Evolutionary conservation across 2,329 filamentous ascomycete species (phyloP), one percentile per base, ranked within the genome.

Genomic region (Phyllachora maydis): DNA sequence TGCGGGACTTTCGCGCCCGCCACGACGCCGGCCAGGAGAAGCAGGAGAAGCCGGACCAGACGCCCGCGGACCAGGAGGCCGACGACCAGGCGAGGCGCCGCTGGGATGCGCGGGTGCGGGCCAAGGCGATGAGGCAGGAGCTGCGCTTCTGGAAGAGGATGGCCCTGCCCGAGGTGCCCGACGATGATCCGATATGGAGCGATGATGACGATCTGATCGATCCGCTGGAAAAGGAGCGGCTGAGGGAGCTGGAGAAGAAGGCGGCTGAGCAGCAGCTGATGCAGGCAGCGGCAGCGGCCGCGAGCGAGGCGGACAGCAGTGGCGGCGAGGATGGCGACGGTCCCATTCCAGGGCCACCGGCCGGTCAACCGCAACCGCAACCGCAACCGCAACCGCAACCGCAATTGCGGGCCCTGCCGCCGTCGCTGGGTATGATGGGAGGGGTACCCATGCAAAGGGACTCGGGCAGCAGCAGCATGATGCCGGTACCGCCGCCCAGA

Each of bases 201-300:
- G 65, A 65, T 27, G 67, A 73, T 32, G 67, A 72, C 34, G 67
- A 73, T 34, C 42, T 73, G 12, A 54, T 72, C 14, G 67, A 73
- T 28, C 47, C 53, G 0, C 54, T 57, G 9, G 65, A 71, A 46
- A 71, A 71, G 50, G 48, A 54, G 33, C 48, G 66, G 18, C 37
- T 64, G 24, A 47, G 43, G 21, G 58, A 64, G 32, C 35, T 62
- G 22, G 56, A 63, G 38, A 52, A 53, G 39, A 46, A 49, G 9
- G 44, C 47, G 19, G 44, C 50, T 14, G 45, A 48, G 23, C 41
- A 48, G 19, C 41, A 49, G 35, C 40, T 29, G 31, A 16, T 24
- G 11, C 29, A 27, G 2, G 35, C 29, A 2, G 33, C 33, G 7
- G 32, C 28, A 17, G 24, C 27, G 2, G 32, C 28, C 29, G 28